Evolutionary conservation across 345 rosid genomes (phyloP).

Genomic region (Viola odorata): DNA sequence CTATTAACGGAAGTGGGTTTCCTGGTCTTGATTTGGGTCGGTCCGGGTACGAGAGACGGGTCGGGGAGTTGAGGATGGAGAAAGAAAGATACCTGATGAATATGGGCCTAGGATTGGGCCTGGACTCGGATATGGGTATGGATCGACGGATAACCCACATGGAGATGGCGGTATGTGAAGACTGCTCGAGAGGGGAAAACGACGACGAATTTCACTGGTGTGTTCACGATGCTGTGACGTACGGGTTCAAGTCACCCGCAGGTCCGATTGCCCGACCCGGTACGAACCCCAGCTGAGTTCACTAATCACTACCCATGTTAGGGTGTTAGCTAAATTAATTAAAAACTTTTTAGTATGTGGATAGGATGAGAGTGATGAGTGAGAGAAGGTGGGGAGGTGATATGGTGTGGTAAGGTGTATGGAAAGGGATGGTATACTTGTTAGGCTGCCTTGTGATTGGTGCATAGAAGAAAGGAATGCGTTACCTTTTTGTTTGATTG

Average conservation of each 20-base stretch:
- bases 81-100: conserved; percentile 29
- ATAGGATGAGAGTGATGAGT: background rate
- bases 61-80: conserved; percentile 24
- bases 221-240: conserved; percentile 35
- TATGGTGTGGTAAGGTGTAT: background rate
- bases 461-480: too few species aligned
- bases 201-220: conserved; percentile 43
- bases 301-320: too few species aligned
- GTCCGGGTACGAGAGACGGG: conserved; percentile 22
- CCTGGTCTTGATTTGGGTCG: conserved; percentile 9
- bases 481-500: too few species aligned
- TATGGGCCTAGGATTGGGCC: conserved; percentile 8
- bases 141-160: background rate
- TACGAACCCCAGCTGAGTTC: conserved; percentile 4
- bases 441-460: background rate
- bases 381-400: background rate
- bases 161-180: conserved; percentile 23
- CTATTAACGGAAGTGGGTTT: conserved; percentile 2
- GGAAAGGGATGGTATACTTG: background rate
- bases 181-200: conserved; percentile 26
- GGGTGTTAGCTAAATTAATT: background rate
- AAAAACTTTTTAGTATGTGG: background rate
- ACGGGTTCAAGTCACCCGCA: conserved; percentile 37
- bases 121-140: background rate
- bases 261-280: conserved; percentile 56